Evolutionary conservation across 139 green algal species (phyloP).

Genomic region (Chlorella sp.): DNA sequence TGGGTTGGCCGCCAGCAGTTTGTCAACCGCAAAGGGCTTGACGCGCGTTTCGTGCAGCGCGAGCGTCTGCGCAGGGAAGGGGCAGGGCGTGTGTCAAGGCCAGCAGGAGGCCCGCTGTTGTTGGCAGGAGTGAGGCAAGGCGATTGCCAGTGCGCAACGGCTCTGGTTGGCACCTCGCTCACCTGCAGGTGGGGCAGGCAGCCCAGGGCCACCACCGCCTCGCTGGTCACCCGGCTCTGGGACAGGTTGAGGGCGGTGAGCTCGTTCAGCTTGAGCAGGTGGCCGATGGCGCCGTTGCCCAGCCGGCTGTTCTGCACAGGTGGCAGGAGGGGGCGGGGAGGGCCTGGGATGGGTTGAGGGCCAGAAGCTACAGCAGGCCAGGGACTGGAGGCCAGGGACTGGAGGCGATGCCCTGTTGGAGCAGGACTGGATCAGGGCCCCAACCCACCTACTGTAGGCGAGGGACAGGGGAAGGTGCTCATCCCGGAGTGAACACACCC

Average conservation of each 20-base stretch:
- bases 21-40: conserved; percentile 19
- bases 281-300: conserved; percentile 21
- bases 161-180: too few relatives aligned
- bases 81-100: too few relatives aligned
- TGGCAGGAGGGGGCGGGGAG: background rate
- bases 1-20: conserved; percentile 28
- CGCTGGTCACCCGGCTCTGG: conserved; percentile 37
- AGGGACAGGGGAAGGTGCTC: too few relatives aligned
- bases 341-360: background rate
- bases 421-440: too few relatives aligned
- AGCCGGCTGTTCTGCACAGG: conserved; percentile 42
- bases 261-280: conserved; percentile 37
- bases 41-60: conserved; percentile 15
- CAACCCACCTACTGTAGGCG: too few relatives aligned
- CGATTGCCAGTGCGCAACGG: too few relatives aligned
- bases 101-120: too few relatives aligned
- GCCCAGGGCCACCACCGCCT: conserved; percentile 32
- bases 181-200: conserved; percentile 27
- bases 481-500: too few relatives aligned
- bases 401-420: too few relatives aligned
- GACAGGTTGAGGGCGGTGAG: conserved; percentile 56
- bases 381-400: too few relatives aligned
- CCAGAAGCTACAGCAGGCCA: too few relatives aligned
- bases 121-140: too few relatives aligned
- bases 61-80: background rate